These are phyloP conservation scores for Talaromyces pinophilus DNA, from an alignment of 2,329 filamentous ascomycete genomes.

Conservation along the genomic window DNA sequence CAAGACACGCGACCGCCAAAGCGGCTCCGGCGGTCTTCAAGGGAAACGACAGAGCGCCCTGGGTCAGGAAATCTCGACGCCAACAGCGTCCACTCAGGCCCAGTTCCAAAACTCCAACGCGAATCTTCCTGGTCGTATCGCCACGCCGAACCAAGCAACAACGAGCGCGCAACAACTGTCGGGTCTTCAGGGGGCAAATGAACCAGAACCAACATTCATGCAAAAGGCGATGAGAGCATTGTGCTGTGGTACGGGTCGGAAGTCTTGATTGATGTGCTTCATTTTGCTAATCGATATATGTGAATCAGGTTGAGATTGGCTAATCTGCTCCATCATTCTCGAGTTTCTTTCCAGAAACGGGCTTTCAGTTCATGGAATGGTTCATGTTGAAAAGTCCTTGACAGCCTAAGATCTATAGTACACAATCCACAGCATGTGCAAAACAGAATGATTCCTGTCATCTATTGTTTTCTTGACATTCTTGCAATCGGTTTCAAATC, in stretches of 20 bases:
- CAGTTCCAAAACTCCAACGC: slow-evolving; percentile 96
- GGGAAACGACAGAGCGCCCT: slow-evolving; percentile 70
- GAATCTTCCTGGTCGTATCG: slow-evolving; percentile 69
- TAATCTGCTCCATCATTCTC: slow-evolving; percentile 15
- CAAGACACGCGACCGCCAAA: slow-evolving; percentile 73
- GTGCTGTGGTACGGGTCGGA: slow-evolving; percentile 71
- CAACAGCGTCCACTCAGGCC: slow-evolving; percentile 87
- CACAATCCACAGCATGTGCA: slow-evolving; percentile 5
- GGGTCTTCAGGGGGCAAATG: slow-evolving; percentile 58
- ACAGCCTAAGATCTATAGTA: slow-evolving; percentile 2
- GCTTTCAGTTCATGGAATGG: not conserved
- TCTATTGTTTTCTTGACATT: slow-evolving; percentile 20
- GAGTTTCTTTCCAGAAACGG: not conserved
- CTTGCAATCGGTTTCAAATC: slow-evolving; percentile 19
- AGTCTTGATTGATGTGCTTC: slow-evolving; percentile 26
- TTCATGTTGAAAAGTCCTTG: slow-evolving; percentile 2
- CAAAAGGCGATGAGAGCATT: slow-evolving; percentile 91
- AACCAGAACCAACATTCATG: slow-evolving; percentile 76
- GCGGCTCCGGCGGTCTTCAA: slow-evolving; percentile 70
- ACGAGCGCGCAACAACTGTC: slow-evolving; percentile 58
- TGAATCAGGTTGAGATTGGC: slow-evolving; percentile 37
- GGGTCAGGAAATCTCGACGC: slow-evolving; percentile 70
- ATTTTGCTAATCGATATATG: slow-evolving; percentile 30
- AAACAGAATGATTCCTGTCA: slow-evolving; percentile 11
- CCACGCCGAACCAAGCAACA: slow-evolving; percentile 56